phyloP scores from a whole-genome alignment of 192 early-diverging fungal genomes.

The Funneliformis geosporum region DNA sequence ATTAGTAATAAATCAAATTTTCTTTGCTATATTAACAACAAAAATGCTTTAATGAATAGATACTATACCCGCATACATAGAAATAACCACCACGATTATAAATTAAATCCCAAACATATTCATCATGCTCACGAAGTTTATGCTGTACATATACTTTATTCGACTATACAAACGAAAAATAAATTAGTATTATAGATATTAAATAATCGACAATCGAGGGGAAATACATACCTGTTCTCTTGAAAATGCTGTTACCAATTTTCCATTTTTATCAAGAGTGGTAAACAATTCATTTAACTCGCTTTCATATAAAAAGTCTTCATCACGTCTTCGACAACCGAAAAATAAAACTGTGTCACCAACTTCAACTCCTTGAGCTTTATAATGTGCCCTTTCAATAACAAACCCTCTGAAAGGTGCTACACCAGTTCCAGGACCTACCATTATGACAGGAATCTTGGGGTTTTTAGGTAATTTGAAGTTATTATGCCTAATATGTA shows the following conservation, averaged over 20 bases:
- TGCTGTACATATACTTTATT: conserved; percentile 97
- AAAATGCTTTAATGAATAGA: background rate
- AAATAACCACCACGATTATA: conserved; percentile 72
- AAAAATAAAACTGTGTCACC: conserved; percentile 92
- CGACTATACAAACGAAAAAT: conserved; percentile 29
- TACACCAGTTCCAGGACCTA: conserved; percentile 99
- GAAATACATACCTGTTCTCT: conserved; percentile 62
- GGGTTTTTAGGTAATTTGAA: conserved; percentile 90
- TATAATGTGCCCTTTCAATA: conserved; percentile 78
- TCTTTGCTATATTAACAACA: background rate
- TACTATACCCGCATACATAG: conserved; percentile 74
- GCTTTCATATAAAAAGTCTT: conserved; percentile 89
- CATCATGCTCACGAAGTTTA: conserved; percentile 70
- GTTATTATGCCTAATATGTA: conserved; percentile 86
- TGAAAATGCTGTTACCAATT: conserved; percentile 89
- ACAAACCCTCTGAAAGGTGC: conserved; percentile 98
- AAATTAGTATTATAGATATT: background rate
- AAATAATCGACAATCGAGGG: too few species aligned
- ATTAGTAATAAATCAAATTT: background rate
- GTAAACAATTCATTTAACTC: conserved; percentile 78
- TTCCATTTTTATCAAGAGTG: conserved; percentile 52
- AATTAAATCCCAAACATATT: conserved; percentile 81
- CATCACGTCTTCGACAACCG: conserved; percentile 83
- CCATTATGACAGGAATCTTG: conserved; percentile 87
- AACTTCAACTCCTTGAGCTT: conserved; percentile 61